phyloP scores from a whole-genome alignment of 2,329 filamentous ascomycete genomes.

The Graphiopsis chlorocephala region DNA sequence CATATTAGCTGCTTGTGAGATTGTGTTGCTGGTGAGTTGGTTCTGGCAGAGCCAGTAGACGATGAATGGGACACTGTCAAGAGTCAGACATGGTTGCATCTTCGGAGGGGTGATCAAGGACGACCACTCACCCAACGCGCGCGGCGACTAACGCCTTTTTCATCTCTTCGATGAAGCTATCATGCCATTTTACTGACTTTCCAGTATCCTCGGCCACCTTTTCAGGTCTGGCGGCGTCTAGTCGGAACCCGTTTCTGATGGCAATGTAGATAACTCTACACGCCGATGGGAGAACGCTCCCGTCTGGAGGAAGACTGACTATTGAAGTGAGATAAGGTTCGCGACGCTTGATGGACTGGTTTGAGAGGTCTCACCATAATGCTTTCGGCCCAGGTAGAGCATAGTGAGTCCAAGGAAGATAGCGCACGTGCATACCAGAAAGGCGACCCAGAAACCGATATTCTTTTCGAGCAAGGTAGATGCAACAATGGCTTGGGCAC shows the following conservation, averaged over 20 bases:
- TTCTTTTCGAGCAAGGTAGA: conserved; percentile 67
- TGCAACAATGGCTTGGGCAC: conserved; percentile 45
- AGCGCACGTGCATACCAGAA: conserved; percentile 59
- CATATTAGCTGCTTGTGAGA: conserved; percentile 49
- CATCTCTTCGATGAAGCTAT: background rate
- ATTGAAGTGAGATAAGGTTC: background rate
- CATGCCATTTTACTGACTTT: background rate
- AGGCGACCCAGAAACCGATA: conserved; percentile 65
- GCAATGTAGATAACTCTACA: background rate
- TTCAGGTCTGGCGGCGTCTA: background rate
- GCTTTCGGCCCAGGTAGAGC: conserved; percentile 30
- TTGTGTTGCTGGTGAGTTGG: conserved; percentile 43
- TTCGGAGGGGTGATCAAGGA: background rate
- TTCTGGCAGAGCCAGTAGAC: conserved; percentile 45
- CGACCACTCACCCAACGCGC: background rate
- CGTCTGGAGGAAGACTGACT: background rate
- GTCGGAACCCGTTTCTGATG: background rate
- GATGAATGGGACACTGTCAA: background rate
- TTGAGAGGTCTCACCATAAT: background rate
- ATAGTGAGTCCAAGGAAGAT: conserved; percentile 61
- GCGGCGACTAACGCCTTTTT: background rate
- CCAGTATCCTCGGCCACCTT: background rate
- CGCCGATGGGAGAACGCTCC: background rate
- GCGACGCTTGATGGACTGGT: background rate
- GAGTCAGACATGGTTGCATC: background rate